Evolutionary conservation across 169 alveolate genomes (phyloP).

Genomic region (Eimeria zaria): DNA sequence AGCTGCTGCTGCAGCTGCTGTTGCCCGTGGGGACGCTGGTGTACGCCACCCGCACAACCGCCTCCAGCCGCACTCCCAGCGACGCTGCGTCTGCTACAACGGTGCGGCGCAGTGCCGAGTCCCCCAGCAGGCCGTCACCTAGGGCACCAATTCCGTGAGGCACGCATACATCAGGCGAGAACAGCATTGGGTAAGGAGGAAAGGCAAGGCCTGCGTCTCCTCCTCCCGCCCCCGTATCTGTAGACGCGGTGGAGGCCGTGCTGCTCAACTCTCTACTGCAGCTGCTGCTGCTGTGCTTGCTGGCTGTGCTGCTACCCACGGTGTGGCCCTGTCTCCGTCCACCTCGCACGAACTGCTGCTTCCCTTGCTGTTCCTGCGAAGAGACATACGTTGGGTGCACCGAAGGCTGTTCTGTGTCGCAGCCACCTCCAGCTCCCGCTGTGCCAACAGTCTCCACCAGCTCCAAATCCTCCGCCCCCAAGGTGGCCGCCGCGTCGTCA

Average conservation of each 20-base stretch:
- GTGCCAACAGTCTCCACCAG: background rate
- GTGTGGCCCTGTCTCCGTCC: background rate
- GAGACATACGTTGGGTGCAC: conserved; percentile 44
- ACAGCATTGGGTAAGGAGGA: conserved; percentile 47
- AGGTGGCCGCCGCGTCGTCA: conserved; percentile 38
- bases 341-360: background rate
- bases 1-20: too few relatives aligned
- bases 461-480: conserved; percentile 3
- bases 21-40: conserved; percentile 64
- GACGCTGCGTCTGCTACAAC: conserved; percentile 54
- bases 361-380: conserved; percentile 4
- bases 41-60: conserved; percentile 33
- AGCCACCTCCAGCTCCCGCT: conserved; percentile 6
- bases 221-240: background rate
- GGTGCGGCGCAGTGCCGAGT: conserved; percentile 36
- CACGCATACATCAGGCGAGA: conserved; percentile 61
- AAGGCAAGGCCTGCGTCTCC: conserved; percentile 68
- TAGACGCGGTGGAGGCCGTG: conserved; percentile 51
- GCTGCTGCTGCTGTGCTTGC: conserved; percentile 44
- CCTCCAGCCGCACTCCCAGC: conserved; percentile 69
- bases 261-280: conserved; percentile 47
- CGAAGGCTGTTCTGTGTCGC: background rate
- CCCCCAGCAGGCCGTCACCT: conserved; percentile 28
- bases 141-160: conserved; percentile 2
- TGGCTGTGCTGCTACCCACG: background rate